A percentile compares a stretch with the other conserved stretches of the same genome.
phyloP scores from a whole-genome alignment of 805 yeast species.

The Candida railenensis region DNA sequence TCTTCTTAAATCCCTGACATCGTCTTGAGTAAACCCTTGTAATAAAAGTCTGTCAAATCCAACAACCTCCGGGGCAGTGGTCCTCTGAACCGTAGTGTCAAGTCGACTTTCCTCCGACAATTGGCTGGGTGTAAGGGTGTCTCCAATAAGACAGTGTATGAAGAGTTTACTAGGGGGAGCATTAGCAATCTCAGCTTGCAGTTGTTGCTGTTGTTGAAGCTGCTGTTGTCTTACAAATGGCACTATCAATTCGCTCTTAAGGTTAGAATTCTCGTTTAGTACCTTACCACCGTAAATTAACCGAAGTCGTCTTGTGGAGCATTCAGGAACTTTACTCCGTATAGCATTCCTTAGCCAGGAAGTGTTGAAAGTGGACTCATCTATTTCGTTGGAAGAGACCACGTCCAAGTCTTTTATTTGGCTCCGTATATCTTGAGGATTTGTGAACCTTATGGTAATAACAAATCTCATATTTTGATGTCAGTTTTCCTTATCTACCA shows the following conservation, averaged over 20 bases:
- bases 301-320: conserved; percentile 51
- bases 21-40: conserved; percentile 82
- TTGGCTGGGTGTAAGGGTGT: conserved; percentile 52
- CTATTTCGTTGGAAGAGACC: conserved; percentile 26
- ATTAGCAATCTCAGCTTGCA: conserved; percentile 5
- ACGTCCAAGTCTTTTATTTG: conserved; percentile 26
- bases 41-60: conserved; percentile 84
- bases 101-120: conserved; percentile 57
- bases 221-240: conserved; percentile 15
- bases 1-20: conserved; percentile 64
- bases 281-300: conserved; percentile 71
- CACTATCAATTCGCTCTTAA: conserved; percentile 48
- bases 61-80: conserved; percentile 64
- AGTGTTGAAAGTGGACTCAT: conserved; percentile 29
- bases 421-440: conserved; percentile 16
- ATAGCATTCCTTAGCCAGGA: conserved; percentile 32
- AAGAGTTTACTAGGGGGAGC: conserved; percentile 42
- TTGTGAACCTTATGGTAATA: conserved; percentile 28
- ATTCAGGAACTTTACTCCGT: conserved; percentile 20
- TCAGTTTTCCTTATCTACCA: too few species aligned
- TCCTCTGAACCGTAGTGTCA: conserved; percentile 51
- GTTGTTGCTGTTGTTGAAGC: conserved; percentile 4
- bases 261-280: conserved; percentile 53
- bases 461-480: background rate
- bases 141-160: conserved; percentile 81